These are phyloP conservation scores for Blastocystis sp. DNA, from an alignment of 352 stramenopile genomes.

Conservation along the genomic window DNA sequence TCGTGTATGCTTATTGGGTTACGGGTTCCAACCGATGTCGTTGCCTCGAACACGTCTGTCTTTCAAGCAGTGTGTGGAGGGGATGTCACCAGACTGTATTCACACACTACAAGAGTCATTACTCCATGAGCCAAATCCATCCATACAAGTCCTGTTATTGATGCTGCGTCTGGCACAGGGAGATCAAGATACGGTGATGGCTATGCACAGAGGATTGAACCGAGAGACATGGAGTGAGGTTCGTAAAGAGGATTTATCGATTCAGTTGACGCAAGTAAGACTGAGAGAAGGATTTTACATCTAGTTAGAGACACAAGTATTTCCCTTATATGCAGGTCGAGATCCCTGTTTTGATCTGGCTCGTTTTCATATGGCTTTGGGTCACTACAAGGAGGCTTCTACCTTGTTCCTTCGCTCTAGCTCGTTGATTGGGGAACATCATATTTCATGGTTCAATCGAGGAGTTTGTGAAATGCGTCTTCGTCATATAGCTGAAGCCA, in stretches of 20 bases:
- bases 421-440: constrained; percentile 3
- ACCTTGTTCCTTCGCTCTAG: background rate
- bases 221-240: background rate
- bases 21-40: background rate
- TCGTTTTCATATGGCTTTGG: background rate
- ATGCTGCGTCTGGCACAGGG: background rate
- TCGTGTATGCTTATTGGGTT: background rate
- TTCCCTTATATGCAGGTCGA: background rate
- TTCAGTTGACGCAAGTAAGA: background rate
- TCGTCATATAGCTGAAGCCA: background rate
- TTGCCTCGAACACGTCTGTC: background rate
- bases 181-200: background rate
- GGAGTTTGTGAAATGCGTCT: background rate
- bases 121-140: background rate
- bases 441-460: constrained; percentile 41
- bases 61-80: background rate
- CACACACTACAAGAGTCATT: background rate
- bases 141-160: background rate
- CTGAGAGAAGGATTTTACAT: background rate
- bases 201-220: background rate
- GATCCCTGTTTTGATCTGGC: constrained; percentile 28
- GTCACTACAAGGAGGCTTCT: background rate
- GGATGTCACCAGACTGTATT: background rate
- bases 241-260: background rate
- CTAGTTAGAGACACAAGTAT: background rate